Percentiles rank a stretch among this genome's conserved stretches.
phyloP scores from a whole-genome alignment of 208 protist species.

The Wallacemonas sp. region DNA sequence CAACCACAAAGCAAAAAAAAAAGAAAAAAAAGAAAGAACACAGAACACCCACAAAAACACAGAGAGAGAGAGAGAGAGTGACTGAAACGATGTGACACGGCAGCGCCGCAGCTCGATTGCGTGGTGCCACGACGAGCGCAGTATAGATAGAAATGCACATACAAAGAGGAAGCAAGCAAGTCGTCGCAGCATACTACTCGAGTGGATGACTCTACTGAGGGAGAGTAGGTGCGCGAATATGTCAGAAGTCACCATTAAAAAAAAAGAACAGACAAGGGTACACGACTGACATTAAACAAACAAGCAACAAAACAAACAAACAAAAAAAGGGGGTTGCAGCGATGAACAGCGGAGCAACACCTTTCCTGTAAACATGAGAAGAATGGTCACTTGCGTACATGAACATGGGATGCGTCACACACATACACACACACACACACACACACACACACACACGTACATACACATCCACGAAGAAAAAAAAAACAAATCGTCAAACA shows the following conservation, averaged over 20 bases:
- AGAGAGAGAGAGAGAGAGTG: neutral
- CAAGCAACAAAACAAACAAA: neutral
- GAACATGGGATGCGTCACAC: too few relatives aligned
- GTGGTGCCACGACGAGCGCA: too few relatives aligned
- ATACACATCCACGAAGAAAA: neutral
- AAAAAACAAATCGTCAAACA: conserved; percentile 12
- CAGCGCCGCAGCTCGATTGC: too few relatives aligned
- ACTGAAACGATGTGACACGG: too few relatives aligned
- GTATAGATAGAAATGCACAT: too few relatives aligned
- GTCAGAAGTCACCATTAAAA: neutral
- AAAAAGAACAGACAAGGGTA: conserved; percentile 2
- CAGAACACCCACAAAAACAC: neutral
- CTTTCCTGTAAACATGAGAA: too few relatives aligned
- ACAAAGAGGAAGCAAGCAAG: too few relatives aligned
- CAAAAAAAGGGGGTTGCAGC: neutral
- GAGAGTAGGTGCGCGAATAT: too few relatives aligned
- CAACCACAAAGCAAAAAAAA: neutral
- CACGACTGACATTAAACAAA: neutral
- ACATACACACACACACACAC: neutral
- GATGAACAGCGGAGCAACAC: too few relatives aligned
- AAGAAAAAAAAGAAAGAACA: neutral
- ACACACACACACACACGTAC: neutral
- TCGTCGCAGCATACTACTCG: too few relatives aligned
- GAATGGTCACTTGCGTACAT: too few relatives aligned
- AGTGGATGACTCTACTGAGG: too few relatives aligned